Evolutionary conservation across 495 filamentous ascomycete genomes (phyloP), one percentile per base, ranked within the genome.

Genomic region (Bombardia bombarda): DNA sequence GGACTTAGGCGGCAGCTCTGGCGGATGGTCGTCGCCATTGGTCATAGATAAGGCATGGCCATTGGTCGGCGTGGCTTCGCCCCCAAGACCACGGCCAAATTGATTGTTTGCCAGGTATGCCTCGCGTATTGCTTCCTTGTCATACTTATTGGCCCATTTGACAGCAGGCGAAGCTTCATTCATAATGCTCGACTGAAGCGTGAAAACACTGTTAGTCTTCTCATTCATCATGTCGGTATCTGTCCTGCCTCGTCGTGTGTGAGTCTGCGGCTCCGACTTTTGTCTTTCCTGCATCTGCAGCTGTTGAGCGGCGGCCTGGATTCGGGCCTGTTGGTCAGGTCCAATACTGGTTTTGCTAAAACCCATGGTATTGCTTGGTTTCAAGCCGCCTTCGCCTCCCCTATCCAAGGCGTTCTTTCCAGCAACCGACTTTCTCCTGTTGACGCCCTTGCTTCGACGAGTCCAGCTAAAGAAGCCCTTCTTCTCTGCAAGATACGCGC

Each of bases 91-190:
- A 40, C 74, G 83, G 31, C 87, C 87, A 17, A 81, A 79, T 47
- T 73, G 79, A 20, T 61, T 63, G 54, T 93, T 73, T 10, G 75
- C 79, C 8, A 97, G 72, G 64, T 96, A 97, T 17, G 84, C 80
- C 34, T 82, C 78, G 13, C 87, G 73, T 45, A 92, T 83, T 2
- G 80, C 74, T 55, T 92, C 79, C 61, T 89, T 89, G 56, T 98
- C 90, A 50, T 88, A 92, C 43, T 81, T 82, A 57, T 73, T 87
- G 8, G 90, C 86, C 92, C 92, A 98, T 60, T 95, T 90, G 81
- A 98, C 84, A 9, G 92, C 92, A 19, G 88, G 83, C 13, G 83
- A 88, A 14, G 89, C 93, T 55, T 92, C 92, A 42, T 73, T 90
- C 55, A 94, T 64, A 39, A 97, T 85, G 26, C 78, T 75, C 7